Conservation (phyloP, 768 basidiomycete species). For the Tulasnella sp. region DNA sequence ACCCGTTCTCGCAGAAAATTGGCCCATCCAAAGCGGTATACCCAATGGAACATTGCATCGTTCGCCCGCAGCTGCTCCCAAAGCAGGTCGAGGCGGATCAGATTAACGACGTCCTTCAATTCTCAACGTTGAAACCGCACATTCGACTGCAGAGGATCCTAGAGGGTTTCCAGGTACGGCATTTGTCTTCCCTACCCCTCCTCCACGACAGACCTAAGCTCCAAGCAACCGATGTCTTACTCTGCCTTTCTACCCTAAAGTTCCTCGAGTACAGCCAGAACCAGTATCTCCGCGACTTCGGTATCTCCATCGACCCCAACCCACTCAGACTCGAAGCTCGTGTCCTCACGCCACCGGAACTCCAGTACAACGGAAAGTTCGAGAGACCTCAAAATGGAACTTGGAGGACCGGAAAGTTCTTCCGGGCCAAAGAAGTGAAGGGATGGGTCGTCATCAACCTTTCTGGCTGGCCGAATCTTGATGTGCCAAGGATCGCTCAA, state of each 20-base stretch:
- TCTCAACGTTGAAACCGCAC: slow-evolving; percentile 46
- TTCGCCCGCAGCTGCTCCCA: neutral
- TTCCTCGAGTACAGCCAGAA: slow-evolving; percentile 66
- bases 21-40: neutral
- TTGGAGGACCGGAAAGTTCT: slow-evolving; percentile 8
- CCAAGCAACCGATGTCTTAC: slow-evolving; percentile 51
- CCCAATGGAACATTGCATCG: neutral
- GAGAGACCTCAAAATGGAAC: neutral
- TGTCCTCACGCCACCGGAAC: slow-evolving; percentile 62
- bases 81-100: neutral
- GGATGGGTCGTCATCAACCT: slow-evolving; percentile 6
- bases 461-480: neutral
- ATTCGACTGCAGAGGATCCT: slow-evolving; percentile 61
- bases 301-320: slow-evolving; percentile 60
- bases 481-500: neutral
- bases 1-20: neutral
- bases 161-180: slow-evolving; percentile 55
- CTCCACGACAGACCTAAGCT: neutral
- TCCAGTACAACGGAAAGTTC: slow-evolving; percentile 53
- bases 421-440: neutral
- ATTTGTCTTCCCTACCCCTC: neutral
- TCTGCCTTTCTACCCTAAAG: slow-evolving; percentile 34
- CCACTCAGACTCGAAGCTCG: slow-evolving; percentile 65
- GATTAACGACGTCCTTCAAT: neutral
- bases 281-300: slow-evolving; percentile 73